Conservation (phyloP, 2,329 filamentous ascomycete genomes). For the Hymenotorrendiella dingleyae region DNA sequence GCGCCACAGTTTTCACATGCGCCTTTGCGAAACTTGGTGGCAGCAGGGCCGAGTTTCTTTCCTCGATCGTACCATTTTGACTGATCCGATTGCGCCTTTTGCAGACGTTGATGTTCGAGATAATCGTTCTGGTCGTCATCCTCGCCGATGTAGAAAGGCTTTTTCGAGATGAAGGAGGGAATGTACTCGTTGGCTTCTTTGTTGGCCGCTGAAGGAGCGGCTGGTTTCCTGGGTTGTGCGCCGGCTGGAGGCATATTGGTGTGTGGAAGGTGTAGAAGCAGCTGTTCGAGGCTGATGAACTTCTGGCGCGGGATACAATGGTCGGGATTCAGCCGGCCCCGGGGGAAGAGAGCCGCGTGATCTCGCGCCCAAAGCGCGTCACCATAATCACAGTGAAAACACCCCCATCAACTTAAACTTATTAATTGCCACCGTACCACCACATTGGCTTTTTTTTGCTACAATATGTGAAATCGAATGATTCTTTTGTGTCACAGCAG, state of each 20-base stretch:
- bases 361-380: too few relatives aligned
- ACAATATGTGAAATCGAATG: too few relatives aligned
- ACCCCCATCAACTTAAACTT: too few relatives aligned
- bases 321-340: too few relatives aligned
- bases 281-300: background rate
- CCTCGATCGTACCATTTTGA: slow-evolving; percentile 93
- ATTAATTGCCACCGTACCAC: too few relatives aligned
- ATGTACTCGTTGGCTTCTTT: slow-evolving; percentile 99
- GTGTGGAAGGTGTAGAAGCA: background rate
- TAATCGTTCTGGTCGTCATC: slow-evolving; percentile 79
- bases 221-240: slow-evolving; percentile 29
- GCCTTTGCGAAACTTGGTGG: slow-evolving; percentile 96
- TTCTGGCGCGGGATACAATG: background rate
- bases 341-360: too few relatives aligned
- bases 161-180: slow-evolving; percentile 94
- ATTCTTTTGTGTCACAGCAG: too few relatives aligned
- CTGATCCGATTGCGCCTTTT: slow-evolving; percentile 57
- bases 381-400: too few relatives aligned
- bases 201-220: slow-evolving; percentile 39
- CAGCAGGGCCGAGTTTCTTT: slow-evolving; percentile 75
- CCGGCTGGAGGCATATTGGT: slow-evolving; percentile 36
- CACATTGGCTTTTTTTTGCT: too few relatives aligned
- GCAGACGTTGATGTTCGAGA: slow-evolving; percentile 87
- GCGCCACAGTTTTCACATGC: slow-evolving; percentile 98
- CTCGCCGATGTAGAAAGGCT: slow-evolving; percentile 87